Conservation (phyloP, 1,284 basidiomycete species). For the Tausonia pullulans region DNA sequence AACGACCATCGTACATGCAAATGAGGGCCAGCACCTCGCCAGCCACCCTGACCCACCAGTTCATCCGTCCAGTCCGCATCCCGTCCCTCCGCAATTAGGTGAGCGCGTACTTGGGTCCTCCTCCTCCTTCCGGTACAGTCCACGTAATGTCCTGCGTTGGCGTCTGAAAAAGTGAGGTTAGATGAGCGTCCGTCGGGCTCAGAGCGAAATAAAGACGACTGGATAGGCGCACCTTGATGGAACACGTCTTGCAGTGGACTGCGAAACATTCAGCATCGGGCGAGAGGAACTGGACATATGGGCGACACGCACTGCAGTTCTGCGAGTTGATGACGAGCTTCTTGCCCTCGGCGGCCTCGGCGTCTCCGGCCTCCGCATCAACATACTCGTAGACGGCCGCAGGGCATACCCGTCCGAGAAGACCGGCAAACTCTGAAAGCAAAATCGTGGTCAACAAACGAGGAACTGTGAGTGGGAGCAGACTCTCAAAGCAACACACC, state of each 20-base stretch:
- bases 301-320: constrained; percentile 33
- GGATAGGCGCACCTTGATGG: constrained; percentile 53
- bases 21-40: too few relatives aligned
- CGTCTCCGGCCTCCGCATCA: constrained; percentile 44
- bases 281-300: background rate
- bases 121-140: constrained; percentile 87
- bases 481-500: constrained; percentile 20
- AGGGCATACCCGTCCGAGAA: constrained; percentile 82
- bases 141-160: constrained; percentile 89
- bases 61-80: too few relatives aligned
- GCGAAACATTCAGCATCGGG: constrained; percentile 33
- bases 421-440: constrained; percentile 58
- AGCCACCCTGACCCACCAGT: too few relatives aligned
- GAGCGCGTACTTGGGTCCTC: constrained; percentile 72
- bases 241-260: constrained; percentile 88
- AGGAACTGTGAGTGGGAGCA: background rate
- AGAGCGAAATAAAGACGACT: background rate
- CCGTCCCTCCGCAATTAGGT: too few relatives aligned
- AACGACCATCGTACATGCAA: too few relatives aligned
- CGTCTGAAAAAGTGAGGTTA: constrained; percentile 26
- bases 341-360: constrained; percentile 54
- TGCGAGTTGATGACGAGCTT: constrained; percentile 95
- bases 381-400: constrained; percentile 98
- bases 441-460: background rate
- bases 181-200: background rate